These are phyloP conservation scores for Leishmania turanica DNA, from an alignment of 208 protist genomes.

Conservation along the genomic window DNA sequence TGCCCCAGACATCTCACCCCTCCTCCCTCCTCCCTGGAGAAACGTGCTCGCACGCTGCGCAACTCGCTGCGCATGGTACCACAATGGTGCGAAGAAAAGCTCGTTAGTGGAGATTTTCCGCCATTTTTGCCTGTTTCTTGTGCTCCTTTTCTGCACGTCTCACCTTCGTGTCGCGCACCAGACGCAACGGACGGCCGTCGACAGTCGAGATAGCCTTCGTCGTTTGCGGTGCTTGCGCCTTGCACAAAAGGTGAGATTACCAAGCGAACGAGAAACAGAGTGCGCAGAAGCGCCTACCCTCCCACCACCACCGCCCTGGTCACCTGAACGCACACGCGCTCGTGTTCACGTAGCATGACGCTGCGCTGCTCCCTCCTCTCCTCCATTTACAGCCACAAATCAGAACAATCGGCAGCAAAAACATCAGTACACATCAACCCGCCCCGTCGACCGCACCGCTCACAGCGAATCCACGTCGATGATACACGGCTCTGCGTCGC, in stretches of 20 bases:
- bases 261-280: background rate
- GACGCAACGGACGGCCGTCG: background rate
- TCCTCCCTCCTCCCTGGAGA: background rate
- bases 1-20: background rate
- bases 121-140: background rate
- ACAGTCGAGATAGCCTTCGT: background rate
- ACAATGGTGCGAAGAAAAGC: background rate
- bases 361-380: background rate
- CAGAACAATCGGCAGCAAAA: background rate
- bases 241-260: background rate
- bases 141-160: background rate
- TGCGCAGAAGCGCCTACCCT: background rate
- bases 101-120: too few relatives aligned
- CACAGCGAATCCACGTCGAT: slow-evolving; percentile 8
- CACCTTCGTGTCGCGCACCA: background rate
- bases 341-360: background rate
- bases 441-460: background rate
- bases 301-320: background rate
- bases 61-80: background rate
- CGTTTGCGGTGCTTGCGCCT: background rate
- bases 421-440: background rate
- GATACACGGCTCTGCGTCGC: background rate
- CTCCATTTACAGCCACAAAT: background rate
- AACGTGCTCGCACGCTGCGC: background rate
- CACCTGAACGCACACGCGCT: background rate